Evolutionary conservation across 345 rosid genomes (phyloP), one percentile per base, ranked within the genome.

Genomic region (Kernera saxatilis): DNA sequence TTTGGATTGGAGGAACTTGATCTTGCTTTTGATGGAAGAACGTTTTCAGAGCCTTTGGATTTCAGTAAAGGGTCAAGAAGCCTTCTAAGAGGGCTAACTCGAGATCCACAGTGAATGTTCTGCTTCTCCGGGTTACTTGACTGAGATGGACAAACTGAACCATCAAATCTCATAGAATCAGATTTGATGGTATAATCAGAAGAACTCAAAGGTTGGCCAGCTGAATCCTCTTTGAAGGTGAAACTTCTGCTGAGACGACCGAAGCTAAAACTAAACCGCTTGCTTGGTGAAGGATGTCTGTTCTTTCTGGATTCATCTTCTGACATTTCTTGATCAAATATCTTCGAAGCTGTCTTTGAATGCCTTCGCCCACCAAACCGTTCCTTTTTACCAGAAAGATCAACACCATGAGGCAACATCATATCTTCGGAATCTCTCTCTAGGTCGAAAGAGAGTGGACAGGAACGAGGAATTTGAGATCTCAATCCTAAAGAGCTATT

Each of bases 251-350:
- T 76, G 77, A 87, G 77, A 69, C 81, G 84, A 55, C 91, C 78
- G 25, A 93, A 81, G 83, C 89, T 91, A 75, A 89, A 88, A 85
- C 95, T 88, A 78, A 86, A 88, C 52, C 96, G 82, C 45, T 83
- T 83, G 77, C 75, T 85, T 46, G 95, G 86, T 52, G 95, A 83
- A 17, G 64, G 69, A 40, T 75, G 80, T 69, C 87, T 83, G 76
- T 78, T 71, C 85, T 74, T 86, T 63, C 59, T 70, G 23, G 74
- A 59, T n/a, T 65, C 81, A 23, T 62, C 46, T 64, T 78, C 82
- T 2, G 53, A 68, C 25, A 77, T 27, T 72, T 86, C 87, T 68
- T 74, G 87, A 69, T 85, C 81, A 49, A 77, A 59, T 8, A 35
- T 52, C 74, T 62, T 83, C 17, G 77, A 60, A 61, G 79, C 78